Base-by-base conservation (phyloP, 768 basidiomycete species). In the Galerina sulciceps region DNA sequence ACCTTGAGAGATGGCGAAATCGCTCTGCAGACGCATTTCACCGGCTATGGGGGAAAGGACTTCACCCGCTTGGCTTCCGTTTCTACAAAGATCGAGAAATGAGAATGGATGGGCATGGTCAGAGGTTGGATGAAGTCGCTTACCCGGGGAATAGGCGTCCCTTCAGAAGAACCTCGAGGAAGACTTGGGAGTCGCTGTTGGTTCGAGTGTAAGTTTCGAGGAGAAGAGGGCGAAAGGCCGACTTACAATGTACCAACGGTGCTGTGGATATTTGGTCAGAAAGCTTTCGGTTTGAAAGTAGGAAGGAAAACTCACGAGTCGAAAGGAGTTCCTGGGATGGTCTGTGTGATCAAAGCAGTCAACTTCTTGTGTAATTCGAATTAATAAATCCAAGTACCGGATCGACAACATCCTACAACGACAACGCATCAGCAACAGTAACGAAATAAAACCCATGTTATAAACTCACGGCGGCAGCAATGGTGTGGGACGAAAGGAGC, bases 1-100 rank as follows among this genome's bases (percentile, higher is more conserved):
- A 57, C 64, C 68, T 10, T 54, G 63, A 11, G 68, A 59, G 26
- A 72, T 48, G 18, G 49, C 62, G 43, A 68, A 73, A 65, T 79
- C 76, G 46, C 74, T 76, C 61, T 77, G 73, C 14, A 79, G 71
- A 53, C 76, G 74, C 67, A 79, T 70, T 60, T 76, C 76, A n/a
- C 77, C 77, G 26, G 59, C 60, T 10, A 78, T 64, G 6, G 76
- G 72, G 1, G 75, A 75, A 31, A 59, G 20, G 1, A 74, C 72
- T 58, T 77, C 74, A 51, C 78, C 77, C 1, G 64, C 20, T 10
- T 70, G 60, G 20, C 44, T 57, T 13, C 47, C 43, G 36, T 63
- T 61, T 11, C 54, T 59, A 9, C 11, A n/a, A n/a, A 37, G n/a
- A 17, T 1, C 40, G 10, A 23, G 6, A 2, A 8, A 14, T 6